Evolutionary conservation across 768 basidiomycete genomes (phyloP), one percentile per base, ranked within the genome.

Genomic region (Albatrellus ellisii): DNA sequence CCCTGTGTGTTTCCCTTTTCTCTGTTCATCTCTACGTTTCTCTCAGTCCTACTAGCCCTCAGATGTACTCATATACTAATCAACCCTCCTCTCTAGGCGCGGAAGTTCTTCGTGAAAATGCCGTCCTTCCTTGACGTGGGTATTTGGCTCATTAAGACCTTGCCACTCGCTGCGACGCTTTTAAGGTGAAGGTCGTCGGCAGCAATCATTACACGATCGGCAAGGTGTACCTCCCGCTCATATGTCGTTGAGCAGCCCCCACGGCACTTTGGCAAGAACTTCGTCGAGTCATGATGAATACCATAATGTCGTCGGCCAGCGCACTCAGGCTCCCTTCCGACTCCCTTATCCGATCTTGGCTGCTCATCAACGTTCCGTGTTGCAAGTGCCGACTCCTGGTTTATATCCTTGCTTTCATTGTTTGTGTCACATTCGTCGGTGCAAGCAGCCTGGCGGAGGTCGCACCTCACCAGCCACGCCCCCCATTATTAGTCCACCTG

Each of bases 51-150:
- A n/a, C n/a, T n/a, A n/a, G n/a, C n/a, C 26, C 2, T 8, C 18
- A 20, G 6, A 15, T 22, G 37, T 21, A 33, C 17, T 10, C 10
- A 21, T n/a, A n/a, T n/a, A n/a, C n/a, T n/a, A n/a, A n/a, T n/a
- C n/a, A n/a, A n/a, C n/a, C n/a, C n/a, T n/a, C n/a, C n/a, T 7
- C 4, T 12, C 17, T 47, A 82, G 79, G 68, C 72, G 52, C 70
- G 69, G 55, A 88, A 88, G 56, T 83, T 78, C 62, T 88, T 89
- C 54, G 67, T 89, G 53, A 85, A 84, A 51, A 83, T 89, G 10
- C 86, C 86, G 0, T 70, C 72, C 2, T 52, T 83, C 44, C 66
- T 87, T 50, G 70, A 75, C 28, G 88, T 84, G 84, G 69, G 88
- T 46, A 88, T 85, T 62, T 88, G 85, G 85, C 46, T 63, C 20